These are phyloP conservation scores for Athelia sp. DNA, from an alignment of 1,284 basidiomycete genomes.

Conservation along the genomic window DNA sequence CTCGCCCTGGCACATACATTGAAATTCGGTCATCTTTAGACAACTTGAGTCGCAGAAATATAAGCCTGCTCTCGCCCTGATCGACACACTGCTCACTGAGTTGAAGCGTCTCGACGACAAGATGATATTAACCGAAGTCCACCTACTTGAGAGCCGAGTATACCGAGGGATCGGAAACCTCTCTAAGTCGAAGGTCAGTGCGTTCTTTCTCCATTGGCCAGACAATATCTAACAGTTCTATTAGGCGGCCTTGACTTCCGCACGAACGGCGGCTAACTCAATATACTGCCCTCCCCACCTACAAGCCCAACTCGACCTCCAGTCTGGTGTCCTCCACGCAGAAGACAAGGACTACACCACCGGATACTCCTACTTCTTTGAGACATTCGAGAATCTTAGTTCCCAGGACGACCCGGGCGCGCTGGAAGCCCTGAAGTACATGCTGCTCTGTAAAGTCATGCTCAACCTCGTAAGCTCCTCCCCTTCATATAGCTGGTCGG, in stretches of 20 bases:
- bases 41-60: background rate
- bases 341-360: slow-evolving; percentile 99
- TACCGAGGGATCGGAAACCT: slow-evolving; percentile 89
- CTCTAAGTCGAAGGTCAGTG: slow-evolving; percentile 79
- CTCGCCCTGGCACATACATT: background rate
- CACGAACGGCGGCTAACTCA: slow-evolving; percentile 91
- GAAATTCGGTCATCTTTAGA: background rate
- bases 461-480: slow-evolving; percentile 72
- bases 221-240: background rate
- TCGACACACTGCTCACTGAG: slow-evolving; percentile 66
- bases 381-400: slow-evolving; percentile 84
- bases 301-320: slow-evolving; percentile 90
- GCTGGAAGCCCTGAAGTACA: slow-evolving; percentile 91
- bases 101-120: slow-evolving; percentile 95
- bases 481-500: background rate
- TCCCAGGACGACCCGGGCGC: slow-evolving; percentile 72
- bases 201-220: background rate
- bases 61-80: background rate
- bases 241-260: slow-evolving; percentile 86
- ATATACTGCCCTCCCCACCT: slow-evolving; percentile 96
- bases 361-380: slow-evolving; percentile 97
- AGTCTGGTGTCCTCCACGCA: slow-evolving; percentile 89
- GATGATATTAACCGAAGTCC: slow-evolving; percentile 96
- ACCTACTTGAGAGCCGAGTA: slow-evolving; percentile 88
- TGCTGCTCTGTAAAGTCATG: slow-evolving; percentile 98